Percentiles rank a stretch among this genome's conserved stretches.
Conservation (phyloP, 2,329 filamentous ascomycete species). For the Penicillium expansum region DNA sequence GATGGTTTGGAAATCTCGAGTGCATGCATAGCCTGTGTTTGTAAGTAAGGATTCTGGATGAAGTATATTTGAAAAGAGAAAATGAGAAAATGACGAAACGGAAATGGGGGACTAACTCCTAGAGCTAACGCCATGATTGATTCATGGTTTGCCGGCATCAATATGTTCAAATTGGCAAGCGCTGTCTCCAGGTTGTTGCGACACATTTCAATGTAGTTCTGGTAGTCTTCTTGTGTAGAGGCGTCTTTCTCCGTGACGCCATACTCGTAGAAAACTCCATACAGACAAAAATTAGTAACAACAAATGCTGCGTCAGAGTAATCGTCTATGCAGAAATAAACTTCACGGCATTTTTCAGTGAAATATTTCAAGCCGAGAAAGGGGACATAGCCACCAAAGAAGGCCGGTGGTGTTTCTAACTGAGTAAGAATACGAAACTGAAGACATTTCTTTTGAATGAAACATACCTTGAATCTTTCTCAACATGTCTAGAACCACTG, state of each 20-base stretch:
- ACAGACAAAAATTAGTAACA: constrained; percentile 40
- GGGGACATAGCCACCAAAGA: constrained; percentile 31
- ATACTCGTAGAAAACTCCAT: constrained; percentile 38
- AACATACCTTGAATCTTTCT: constrained; percentile 35
- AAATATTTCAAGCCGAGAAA: constrained; percentile 37
- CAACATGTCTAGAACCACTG: constrained; percentile 34
- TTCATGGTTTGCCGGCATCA: constrained; percentile 55
- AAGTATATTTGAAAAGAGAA: not conserved
- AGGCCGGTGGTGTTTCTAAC: constrained; percentile 22
- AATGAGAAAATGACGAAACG: not conserved
- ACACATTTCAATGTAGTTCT: constrained; percentile 36
- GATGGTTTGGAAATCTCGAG: constrained; percentile 62
- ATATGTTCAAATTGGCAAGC: constrained; percentile 52
- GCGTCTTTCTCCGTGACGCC: constrained; percentile 21
- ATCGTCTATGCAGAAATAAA: constrained; percentile 46
- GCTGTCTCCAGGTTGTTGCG: constrained; percentile 47
- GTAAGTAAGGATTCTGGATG: constrained; percentile 1
- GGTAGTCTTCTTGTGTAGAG: constrained; percentile 26
- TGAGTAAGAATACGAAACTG: not conserved
- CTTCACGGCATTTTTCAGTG: constrained; percentile 40
- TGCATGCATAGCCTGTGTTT: constrained; percentile 55
- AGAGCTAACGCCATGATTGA: constrained; percentile 60
- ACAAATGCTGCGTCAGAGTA: constrained; percentile 43
- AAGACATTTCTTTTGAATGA: not conserved
- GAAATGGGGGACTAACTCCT: constrained; percentile 46